phyloP scores from a whole-genome alignment of 257 asterid species.

The Fraxinus cuspidata region DNA sequence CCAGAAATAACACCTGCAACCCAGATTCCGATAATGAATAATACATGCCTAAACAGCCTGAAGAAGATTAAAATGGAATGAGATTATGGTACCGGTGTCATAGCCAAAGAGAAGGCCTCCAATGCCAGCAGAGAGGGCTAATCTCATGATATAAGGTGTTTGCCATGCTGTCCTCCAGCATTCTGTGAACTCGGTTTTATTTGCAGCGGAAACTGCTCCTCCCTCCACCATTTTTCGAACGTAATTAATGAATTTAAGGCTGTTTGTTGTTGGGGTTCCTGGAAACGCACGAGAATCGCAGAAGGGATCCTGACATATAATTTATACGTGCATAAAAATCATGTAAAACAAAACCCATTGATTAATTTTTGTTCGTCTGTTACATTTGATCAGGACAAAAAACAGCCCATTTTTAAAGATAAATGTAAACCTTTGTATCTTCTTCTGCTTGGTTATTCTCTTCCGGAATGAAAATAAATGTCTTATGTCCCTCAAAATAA shows the following conservation, averaged over 20 bases:
- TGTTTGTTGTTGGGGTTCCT: neutral
- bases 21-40: neutral
- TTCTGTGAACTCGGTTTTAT: constrained; percentile 43
- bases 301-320: constrained; percentile 12
- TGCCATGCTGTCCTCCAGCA: constrained; percentile 46
- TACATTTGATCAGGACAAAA: neutral
- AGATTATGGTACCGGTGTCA: constrained; percentile 30
- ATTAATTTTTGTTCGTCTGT: neutral
- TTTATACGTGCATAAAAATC: neutral
- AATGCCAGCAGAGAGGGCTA: constrained; percentile 50
- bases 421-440: neutral
- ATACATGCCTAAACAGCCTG: neutral
- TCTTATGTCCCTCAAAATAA: neutral
- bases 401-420: neutral
- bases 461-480: neutral
- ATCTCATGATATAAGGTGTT: constrained; percentile 45
- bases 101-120: constrained; percentile 50
- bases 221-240: constrained; percentile 30
- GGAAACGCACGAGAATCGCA: neutral
- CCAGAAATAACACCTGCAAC: constrained; percentile 46
- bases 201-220: constrained; percentile 23
- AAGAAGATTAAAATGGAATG: neutral
- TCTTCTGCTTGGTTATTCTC: neutral
- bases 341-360: neutral
- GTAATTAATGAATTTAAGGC: neutral